phyloP scores from a whole-genome alignment of 164 flowering plant genomes.

The Liquidambar formosana region DNA sequence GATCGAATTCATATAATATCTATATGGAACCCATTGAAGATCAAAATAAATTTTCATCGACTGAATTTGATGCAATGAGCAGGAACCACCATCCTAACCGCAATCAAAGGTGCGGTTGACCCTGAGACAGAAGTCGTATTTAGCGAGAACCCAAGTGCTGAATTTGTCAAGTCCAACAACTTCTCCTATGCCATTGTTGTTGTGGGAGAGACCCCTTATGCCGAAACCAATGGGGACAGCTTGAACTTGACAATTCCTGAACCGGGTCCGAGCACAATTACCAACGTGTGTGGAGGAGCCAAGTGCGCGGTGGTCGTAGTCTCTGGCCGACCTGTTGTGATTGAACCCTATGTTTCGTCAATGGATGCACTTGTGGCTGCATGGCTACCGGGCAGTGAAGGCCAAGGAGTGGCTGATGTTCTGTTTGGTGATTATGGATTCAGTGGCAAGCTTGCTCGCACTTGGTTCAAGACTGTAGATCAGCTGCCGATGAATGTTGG shows the following conservation, averaged over 20 bases:
- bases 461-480: slow-evolving; percentile 41
- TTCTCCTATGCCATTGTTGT: slow-evolving; percentile 43
- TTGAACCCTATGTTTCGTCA: slow-evolving; percentile 26
- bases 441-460: slow-evolving; percentile 37
- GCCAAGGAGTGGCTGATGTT: slow-evolving; percentile 41
- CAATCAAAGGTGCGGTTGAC: slow-evolving; percentile 27
- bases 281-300: slow-evolving; percentile 29
- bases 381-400: slow-evolving; percentile 50
- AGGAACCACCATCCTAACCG: slow-evolving; percentile 43
- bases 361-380: slow-evolving; percentile 50
- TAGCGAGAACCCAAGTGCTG: slow-evolving; percentile 25
- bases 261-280: slow-evolving; percentile 35
- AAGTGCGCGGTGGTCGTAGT: slow-evolving; percentile 37
- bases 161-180: slow-evolving; percentile 25
- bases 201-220: slow-evolving; percentile 45
- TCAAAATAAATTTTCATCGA: too few species aligned
- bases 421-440: slow-evolving; percentile 44
- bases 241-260: slow-evolving; percentile 31
- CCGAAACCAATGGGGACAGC: slow-evolving; percentile 36
- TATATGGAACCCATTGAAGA: too few species aligned
- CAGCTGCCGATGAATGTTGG: slow-evolving; percentile 48
- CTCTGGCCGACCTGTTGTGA: slow-evolving; percentile 40
- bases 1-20: too few species aligned
- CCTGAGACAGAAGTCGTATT: slow-evolving; percentile 29
- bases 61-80: background rate